Conservation (phyloP, 106 monocot genomes). For the Acorus calamus region DNA sequence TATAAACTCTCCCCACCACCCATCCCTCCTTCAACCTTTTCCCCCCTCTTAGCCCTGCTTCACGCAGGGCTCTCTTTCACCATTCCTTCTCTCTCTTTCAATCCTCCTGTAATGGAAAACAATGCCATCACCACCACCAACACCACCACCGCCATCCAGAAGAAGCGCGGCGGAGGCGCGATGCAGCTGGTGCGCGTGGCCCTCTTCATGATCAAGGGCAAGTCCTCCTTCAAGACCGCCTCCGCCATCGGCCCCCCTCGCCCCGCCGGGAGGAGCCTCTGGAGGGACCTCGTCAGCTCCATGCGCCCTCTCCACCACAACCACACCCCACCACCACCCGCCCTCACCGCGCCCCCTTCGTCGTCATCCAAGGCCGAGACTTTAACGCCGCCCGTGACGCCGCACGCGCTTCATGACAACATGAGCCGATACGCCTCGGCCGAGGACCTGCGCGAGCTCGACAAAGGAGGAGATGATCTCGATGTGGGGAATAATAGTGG, state of each 20-base stretch:
- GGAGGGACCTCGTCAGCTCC: not conserved
- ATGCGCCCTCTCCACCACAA: conserved; percentile 1
- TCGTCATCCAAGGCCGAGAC: not conserved
- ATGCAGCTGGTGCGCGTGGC: not conserved
- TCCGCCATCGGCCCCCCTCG: not conserved
- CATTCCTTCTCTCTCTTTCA: too few species aligned
- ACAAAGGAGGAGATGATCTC: not conserved
- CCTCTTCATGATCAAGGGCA: not conserved
- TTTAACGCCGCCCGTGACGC: not conserved
- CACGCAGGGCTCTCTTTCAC: too few species aligned
- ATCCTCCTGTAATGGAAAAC: too few species aligned
- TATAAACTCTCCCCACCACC: too few species aligned
- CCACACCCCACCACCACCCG: not conserved
- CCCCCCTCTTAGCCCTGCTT: too few species aligned
- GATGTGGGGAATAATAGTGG: not conserved
- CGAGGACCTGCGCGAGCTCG: not conserved
- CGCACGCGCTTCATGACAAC: not conserved
- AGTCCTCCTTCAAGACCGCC: not conserved
- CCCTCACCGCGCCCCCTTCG: not conserved
- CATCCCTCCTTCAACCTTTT: too few species aligned
- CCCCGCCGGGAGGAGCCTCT: not conserved
- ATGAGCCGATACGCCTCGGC: conserved; percentile 10
- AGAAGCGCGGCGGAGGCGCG: not conserved
- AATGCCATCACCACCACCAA: not conserved
- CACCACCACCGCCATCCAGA: not conserved